phyloP scores from a whole-genome alignment of 768 basidiomycete genomes.

The Solioccasus polychromus region DNA sequence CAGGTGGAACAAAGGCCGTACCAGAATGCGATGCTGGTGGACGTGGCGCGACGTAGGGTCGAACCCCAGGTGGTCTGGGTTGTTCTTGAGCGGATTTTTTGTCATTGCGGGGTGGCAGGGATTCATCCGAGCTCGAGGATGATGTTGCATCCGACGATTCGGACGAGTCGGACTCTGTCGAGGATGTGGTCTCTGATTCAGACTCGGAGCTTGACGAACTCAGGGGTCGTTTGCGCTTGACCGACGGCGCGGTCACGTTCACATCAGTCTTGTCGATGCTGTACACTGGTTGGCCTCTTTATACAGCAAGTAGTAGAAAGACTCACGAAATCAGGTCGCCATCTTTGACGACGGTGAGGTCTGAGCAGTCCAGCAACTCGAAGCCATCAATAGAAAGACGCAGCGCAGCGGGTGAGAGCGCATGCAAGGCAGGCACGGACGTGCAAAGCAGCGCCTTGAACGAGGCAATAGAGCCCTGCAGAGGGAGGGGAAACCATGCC shows the following conservation, averaged over 20 bases:
- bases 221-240: conserved; percentile 28
- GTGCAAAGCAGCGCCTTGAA: conserved; percentile 22
- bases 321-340: conserved; percentile 29
- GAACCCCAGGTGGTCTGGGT: not conserved
- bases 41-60: conserved; percentile 6
- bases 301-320: fast-evolving
- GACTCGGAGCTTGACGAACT: conserved; percentile 18
- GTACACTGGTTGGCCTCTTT: not conserved
- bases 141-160: not conserved
- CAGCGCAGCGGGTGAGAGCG: conserved; percentile 1
- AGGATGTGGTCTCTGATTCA: conserved; percentile 16
- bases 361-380: conserved; percentile 26
- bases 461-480: conserved; percentile 8
- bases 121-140: conserved; percentile 4
- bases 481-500: conserved; percentile 48
- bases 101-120: conserved; percentile 12
- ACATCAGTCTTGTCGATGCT: conserved; percentile 18
- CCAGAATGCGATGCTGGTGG: conserved; percentile 5
- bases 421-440: conserved; percentile 11
- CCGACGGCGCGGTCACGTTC: not conserved
- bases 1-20: conserved; percentile 45
- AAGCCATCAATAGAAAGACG: conserved; percentile 28
- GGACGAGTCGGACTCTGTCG: conserved; percentile 13
- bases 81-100: conserved; percentile 6
- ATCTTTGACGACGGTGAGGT: conserved; percentile 25